phyloP scores from a whole-genome alignment of 176 grass and related monocot species.

The Zizania latifolia region DNA sequence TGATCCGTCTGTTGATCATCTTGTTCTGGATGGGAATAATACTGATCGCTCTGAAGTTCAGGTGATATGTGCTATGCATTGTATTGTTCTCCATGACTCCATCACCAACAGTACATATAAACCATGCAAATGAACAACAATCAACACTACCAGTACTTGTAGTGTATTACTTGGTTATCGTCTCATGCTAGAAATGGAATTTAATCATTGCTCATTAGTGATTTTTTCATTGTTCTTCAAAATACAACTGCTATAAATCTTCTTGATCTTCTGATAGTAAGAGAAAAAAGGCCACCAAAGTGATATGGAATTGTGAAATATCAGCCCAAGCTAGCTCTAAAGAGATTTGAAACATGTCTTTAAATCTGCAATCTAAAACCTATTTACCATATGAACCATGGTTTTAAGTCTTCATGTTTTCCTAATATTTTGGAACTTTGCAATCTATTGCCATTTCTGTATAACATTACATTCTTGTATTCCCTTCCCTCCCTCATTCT shows the following conservation, averaged over 20 bases:
- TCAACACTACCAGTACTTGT: neutral
- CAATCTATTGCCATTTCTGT: neutral
- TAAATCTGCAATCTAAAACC: neutral
- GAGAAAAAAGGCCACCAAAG: neutral
- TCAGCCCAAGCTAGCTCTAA: neutral
- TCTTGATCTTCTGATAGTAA: neutral
- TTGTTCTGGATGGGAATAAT: conserved; percentile 43
- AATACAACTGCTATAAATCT: neutral
- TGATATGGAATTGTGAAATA: neutral
- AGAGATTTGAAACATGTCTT: neutral
- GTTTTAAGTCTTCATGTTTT: neutral
- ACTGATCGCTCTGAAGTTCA: conserved; percentile 73
- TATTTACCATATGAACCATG: neutral
- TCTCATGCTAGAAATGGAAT: neutral
- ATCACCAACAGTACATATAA: neutral
- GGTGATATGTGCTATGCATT: conserved; percentile 37
- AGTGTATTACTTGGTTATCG: neutral
- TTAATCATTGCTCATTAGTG: neutral
- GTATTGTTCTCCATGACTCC: neutral
- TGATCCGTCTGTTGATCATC: conserved; percentile 79
- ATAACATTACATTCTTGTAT: neutral
- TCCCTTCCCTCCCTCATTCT: neutral
- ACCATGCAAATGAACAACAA: conserved; percentile 14
- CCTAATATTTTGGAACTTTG: neutral
- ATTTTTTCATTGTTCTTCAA: neutral